These are phyloP conservation scores for Glutinoglossum americanum DNA, from an alignment of 495 filamentous ascomycete genomes.

Conservation along the genomic window DNA sequence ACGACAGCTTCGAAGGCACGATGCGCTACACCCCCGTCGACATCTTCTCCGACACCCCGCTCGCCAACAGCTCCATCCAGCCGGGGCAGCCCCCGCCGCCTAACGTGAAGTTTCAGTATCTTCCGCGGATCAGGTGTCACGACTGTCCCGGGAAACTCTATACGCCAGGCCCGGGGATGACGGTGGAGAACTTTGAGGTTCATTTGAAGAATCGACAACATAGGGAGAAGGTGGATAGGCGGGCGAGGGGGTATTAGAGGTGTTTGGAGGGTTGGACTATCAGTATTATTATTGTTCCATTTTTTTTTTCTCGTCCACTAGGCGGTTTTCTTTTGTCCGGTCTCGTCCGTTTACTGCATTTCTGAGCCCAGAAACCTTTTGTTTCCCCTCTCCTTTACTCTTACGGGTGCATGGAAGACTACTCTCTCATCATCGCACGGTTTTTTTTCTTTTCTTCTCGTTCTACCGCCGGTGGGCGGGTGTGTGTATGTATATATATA, in stretches of 20 bases:
- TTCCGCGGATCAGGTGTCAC: conserved; percentile 69
- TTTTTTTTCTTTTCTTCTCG: no score
- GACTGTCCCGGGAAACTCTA: conserved; percentile 92
- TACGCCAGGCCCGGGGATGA: conserved; percentile 61
- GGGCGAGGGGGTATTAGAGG: conserved; percentile 12
- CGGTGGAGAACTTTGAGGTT: conserved; percentile 74
- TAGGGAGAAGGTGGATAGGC: conserved; percentile 46
- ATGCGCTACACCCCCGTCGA: conserved; percentile 76
- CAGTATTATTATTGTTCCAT: not conserved
- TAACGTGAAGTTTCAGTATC: conserved; percentile 45
- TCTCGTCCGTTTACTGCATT: no score
- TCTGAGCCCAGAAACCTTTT: no score
- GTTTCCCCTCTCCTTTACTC: no score
- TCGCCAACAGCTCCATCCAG: conserved; percentile 23
- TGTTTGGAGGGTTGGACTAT: not conserved
- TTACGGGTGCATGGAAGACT: no score
- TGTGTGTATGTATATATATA: no score
- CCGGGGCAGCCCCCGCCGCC: conserved; percentile 25
- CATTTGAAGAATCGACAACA: conserved; percentile 68
- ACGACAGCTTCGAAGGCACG: conserved; percentile 60
- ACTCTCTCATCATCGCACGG: no score
- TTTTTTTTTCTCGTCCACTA: not conserved
- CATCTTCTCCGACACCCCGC: conserved; percentile 33
- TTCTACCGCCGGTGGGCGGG: no score
- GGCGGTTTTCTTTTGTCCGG: no score